These are phyloP conservation scores for Babesia microti DNA, from an alignment of 169 alveolate genomes.

Conservation along the genomic window DNA sequence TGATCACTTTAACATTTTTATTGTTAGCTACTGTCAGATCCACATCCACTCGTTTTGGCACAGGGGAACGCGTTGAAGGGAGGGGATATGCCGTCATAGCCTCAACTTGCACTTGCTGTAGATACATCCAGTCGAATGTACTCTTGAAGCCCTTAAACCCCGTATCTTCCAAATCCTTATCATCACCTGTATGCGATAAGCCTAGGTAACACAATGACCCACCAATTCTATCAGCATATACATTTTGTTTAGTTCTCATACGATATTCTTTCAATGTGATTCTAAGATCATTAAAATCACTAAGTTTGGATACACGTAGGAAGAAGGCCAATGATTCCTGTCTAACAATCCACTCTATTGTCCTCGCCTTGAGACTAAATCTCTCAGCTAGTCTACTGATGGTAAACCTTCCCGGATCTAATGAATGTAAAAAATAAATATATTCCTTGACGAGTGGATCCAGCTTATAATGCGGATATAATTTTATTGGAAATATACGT, in stretches of 20 bases:
- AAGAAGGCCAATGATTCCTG: slow-evolving; percentile 32
- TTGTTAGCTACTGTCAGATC: slow-evolving; percentile 66
- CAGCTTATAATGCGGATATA: slow-evolving; percentile 52
- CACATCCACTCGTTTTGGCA: slow-evolving; percentile 77
- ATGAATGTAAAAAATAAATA: slow-evolving; percentile 59
- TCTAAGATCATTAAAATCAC: slow-evolving; percentile 28
- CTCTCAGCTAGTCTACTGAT: slow-evolving; percentile 59
- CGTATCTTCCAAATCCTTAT: slow-evolving; percentile 47
- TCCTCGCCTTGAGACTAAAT: slow-evolving; percentile 34
- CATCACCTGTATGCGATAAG: slow-evolving; percentile 34
- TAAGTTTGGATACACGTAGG: slow-evolving; percentile 6
- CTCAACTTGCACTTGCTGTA: slow-evolving; percentile 61
- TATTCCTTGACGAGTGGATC: slow-evolving; percentile 71
- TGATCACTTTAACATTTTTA: slow-evolving; percentile 63
- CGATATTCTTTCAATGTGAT: slow-evolving; percentile 27
- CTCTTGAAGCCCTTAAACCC: slow-evolving; percentile 34
- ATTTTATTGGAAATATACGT: slow-evolving; percentile 68
- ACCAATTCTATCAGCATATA: slow-evolving; percentile 27
- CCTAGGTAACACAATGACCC: neutral
- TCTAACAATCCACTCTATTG: slow-evolving; percentile 9
- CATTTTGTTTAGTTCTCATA: slow-evolving; percentile 26
- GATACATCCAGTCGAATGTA: slow-evolving; percentile 55
- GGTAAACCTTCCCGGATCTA: slow-evolving; percentile 72
- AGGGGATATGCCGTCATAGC: slow-evolving; percentile 54
- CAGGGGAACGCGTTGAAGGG: slow-evolving; percentile 56